Base-by-base conservation (phyloP, 1,139 yeast species). In the Suhomyces anneliseae region DNA sequence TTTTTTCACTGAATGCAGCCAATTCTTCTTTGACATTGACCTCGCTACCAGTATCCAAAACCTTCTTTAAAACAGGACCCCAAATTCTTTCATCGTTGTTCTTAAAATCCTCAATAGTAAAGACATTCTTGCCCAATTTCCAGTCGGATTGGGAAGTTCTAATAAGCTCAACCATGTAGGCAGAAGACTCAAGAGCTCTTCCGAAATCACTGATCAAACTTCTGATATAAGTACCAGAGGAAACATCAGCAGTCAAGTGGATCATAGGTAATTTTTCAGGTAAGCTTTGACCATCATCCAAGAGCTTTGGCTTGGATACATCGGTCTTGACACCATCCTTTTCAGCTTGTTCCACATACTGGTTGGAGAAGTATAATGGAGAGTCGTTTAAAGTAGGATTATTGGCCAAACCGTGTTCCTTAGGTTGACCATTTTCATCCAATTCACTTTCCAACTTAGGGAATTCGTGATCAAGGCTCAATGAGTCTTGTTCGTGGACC, bases 141-240 rank as follows among this genome's bases (percentile, higher is more conserved):
- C 97, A 93, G 39, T 87, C 86, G 2, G 90, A 90, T 65, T 93
- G 99, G 46, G 80, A 76, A 8, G 70, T 63, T 58, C 99, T 79
- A 7, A 82, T 79, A 47, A 95, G 78, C 54, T 83, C 85, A 8
- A 87, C 96, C 97, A 95, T 92, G 60, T 90, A 92, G 0, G 96
- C 90, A 14, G 90, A 82, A 0, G 92, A 82, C 14, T 85, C 85
- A 61, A 92, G 69, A 0, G 93, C 86, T 51, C 88, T 79, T 1
- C 97, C 98, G 42, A 89, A 76, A 60, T 95, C 99, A 65, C 96
- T 90, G 41, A 93, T 77, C 48, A 95, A 71, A 12, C 97, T 87
- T 55, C 99, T 78, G 43, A 95, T 92, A 59, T 95, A 95, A 0
- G 99, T 93, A 1, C 99, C 99, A 0, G 98, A 90, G 1, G 97